Evolutionary conservation across 2,329 filamentous ascomycete species (phyloP), one percentile per base, ranked within the genome.

Genomic region (Fusarium caatingaense): DNA sequence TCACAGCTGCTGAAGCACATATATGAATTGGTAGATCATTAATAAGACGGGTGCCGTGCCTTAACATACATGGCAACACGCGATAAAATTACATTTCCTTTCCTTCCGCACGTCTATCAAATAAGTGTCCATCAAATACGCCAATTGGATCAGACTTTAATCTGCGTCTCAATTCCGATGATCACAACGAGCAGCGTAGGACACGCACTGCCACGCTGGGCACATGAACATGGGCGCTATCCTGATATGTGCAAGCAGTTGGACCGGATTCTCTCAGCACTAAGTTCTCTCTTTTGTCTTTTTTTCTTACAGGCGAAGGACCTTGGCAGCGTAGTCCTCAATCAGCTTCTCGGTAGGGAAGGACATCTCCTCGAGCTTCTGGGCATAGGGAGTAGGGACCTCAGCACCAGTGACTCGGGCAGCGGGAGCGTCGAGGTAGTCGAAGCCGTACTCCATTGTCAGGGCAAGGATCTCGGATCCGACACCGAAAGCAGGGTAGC

Each of bases 361-460:
- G 77, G 87, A 87, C 93, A 99, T 92, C 83, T 96, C 90, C 88
- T 99, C 96, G 62, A 99, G 88, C 80, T 93, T 93, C 82, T 91
- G 87, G 63, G 96, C 95, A 80, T 99, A 98, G 40, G 96, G 96
- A 10, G 96, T 99, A 51, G 96, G 96, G 15, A 99, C 96, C 81
- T 99, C 96, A 72, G 96, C 95, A 80, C 96, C 96, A 64, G 96
- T 98, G 77, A 99, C 90, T 82, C 96, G 91, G 82, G 95, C 92
- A 67, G 94, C 96, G 49, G 96, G 96, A 60, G 94, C 93, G 78
- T 98, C 91, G 72, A 99, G 91, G 86, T 97, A 98, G 85, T 99
- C 96, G 79, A 98, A 99, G 70, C 89, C 94, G 82, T 98, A 99
- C 85, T 99, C 96, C 92, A 97, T 97, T 69, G 93, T 91, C 66